A percentile compares a stretch with the other conserved stretches of the same genome.
phyloP scores from a whole-genome alignment of 1,139 yeast genomes.

The Sugiyamaella neomexicana region DNA sequence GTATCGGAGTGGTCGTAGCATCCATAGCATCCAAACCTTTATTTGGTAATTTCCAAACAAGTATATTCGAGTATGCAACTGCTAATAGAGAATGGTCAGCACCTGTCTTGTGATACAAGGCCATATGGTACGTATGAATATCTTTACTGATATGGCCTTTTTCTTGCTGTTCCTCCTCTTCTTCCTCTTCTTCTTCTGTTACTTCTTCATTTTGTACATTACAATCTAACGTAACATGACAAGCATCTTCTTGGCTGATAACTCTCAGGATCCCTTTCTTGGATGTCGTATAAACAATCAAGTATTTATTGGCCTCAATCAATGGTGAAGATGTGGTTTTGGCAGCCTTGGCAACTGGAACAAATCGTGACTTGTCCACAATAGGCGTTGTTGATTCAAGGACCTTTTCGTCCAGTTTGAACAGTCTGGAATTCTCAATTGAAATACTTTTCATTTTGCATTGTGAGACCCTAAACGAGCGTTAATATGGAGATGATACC shows the following conservation, averaged over 20 bases:
- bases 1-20: constrained; percentile 11
- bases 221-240: constrained; percentile 26
- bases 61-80: constrained; percentile 18
- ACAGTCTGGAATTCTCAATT: constrained; percentile 7
- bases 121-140: constrained; percentile 10
- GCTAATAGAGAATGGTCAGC: constrained; percentile 15
- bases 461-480: neutral
- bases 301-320: constrained; percentile 36
- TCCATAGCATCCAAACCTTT: constrained; percentile 13
- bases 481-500: neutral
- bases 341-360: constrained; percentile 31
- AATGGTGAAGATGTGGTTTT: constrained; percentile 26
- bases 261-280: constrained; percentile 33
- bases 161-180: constrained; percentile 12
- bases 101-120: constrained; percentile 12
- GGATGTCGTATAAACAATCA: constrained; percentile 37
- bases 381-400: constrained; percentile 10
- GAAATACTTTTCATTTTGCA: constrained; percentile 7
- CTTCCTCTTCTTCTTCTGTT: neutral
- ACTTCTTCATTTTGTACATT: neutral
- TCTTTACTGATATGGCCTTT: constrained; percentile 15
- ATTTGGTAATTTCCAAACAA: constrained; percentile 18
- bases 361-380: constrained; percentile 18
- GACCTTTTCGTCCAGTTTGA: constrained; percentile 8
- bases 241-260: constrained; percentile 33